Conservation (phyloP, 768 basidiomycete species). For the Suillus americanus region DNA sequence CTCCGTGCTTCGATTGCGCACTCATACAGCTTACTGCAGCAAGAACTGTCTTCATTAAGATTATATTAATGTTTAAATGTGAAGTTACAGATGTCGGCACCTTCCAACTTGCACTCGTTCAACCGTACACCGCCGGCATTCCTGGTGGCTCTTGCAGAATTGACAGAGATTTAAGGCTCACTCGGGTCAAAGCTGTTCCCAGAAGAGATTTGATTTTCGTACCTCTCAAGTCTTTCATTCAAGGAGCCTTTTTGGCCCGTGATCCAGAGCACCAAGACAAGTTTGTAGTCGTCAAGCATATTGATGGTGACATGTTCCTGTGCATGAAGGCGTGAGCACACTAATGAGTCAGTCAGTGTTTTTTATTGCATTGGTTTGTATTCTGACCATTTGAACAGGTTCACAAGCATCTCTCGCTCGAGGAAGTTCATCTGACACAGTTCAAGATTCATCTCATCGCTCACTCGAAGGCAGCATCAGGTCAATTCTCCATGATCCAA, state of each 20-base stretch:
- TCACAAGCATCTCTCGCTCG: constrained; percentile 27
- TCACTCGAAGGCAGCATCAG: constrained; percentile 58
- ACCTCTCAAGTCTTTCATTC: constrained; percentile 12
- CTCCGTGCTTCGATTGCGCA: constrained; percentile 27
- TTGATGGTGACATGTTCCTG: constrained; percentile 32
- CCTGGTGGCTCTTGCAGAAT: constrained; percentile 5
- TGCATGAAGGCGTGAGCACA: background rate
- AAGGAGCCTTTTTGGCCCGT: constrained; percentile 17
- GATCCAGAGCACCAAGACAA: constrained; percentile 20
- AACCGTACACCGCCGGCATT: constrained; percentile 14
- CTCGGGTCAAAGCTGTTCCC: constrained; percentile 13
- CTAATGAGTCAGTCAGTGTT: constrained; percentile 30
- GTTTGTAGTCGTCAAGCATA: constrained; percentile 25
- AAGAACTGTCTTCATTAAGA: constrained; percentile 12
- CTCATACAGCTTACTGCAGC: constrained; percentile 15
- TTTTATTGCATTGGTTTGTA: background rate
- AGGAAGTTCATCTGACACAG: constrained; percentile 20
- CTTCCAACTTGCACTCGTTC: constrained; percentile 22
- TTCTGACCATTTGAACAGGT: constrained; percentile 19
- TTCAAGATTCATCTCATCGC: constrained; percentile 23
- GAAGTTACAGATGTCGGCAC: constrained; percentile 7
- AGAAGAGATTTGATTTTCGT: constrained; percentile 20
- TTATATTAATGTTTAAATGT: constrained; percentile 25
- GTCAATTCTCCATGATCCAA: constrained; percentile 69
- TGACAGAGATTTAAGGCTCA: constrained; percentile 21